A percentile compares a stretch with the other conserved stretches of the same genome.
These are phyloP conservation scores for Salix arbutifolia DNA, from an alignment of 345 rosid species.

Conservation along the genomic window DNA sequence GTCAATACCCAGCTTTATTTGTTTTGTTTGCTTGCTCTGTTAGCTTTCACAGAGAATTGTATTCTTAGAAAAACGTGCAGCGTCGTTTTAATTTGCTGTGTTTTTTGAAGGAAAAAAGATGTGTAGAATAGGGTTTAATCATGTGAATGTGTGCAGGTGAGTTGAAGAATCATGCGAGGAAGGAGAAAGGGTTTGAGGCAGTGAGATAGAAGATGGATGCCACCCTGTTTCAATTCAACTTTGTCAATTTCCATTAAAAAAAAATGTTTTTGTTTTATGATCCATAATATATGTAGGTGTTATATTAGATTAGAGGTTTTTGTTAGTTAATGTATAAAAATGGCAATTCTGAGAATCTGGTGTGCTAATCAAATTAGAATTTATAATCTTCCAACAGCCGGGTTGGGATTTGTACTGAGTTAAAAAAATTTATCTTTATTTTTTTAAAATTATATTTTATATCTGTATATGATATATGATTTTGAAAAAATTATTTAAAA, in stretches of 20 bases:
- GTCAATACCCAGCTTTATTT: background rate
- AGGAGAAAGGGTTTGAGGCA: constrained; percentile 42
- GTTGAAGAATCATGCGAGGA: constrained; percentile 47
- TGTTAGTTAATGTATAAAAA: constrained; percentile 5
- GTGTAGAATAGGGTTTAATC: background rate
- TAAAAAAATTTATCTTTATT: too few relatives aligned
- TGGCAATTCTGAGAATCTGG: constrained; percentile 20
- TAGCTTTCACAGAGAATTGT: background rate
- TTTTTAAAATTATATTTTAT: too few relatives aligned
- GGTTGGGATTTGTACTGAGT: too few relatives aligned
- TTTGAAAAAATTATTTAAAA: too few relatives aligned
- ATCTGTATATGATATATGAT: too few relatives aligned
- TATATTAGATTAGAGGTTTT: constrained; percentile 1
- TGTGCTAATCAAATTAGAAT: constrained; percentile 12
- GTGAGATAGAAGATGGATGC: constrained; percentile 31
- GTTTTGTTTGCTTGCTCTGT: background rate
- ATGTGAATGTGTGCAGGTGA: constrained; percentile 41
- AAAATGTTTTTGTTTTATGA: background rate
- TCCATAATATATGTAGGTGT: constrained; percentile 1
- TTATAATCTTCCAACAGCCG: background rate
- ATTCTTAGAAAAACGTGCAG: background rate
- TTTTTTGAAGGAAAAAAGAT: background rate
- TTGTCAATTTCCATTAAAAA: constrained; percentile 10
- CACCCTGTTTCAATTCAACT: constrained; percentile 13
- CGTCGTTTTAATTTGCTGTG: background rate